phyloP scores from a whole-genome alignment of 164 flowering plant species.

The Stephania yunnanensis region DNA sequence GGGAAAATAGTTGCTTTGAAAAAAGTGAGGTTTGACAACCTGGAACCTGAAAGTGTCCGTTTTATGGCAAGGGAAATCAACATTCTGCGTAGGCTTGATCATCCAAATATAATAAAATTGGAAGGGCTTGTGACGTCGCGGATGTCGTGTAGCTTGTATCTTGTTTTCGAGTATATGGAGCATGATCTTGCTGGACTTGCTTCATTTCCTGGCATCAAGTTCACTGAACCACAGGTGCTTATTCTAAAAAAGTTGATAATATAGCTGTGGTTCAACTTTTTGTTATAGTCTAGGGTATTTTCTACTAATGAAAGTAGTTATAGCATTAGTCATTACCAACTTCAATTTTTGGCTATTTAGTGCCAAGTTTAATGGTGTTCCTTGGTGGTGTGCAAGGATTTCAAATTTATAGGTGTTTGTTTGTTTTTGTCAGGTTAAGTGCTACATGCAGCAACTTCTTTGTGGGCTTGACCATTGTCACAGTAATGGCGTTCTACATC shows the following conservation, averaged over 20 bases:
- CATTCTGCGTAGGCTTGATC: conserved; percentile 83
- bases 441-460: conserved; percentile 91
- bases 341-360: neutral
- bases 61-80: conserved; percentile 98
- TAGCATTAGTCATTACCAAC: neutral
- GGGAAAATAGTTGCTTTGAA: conserved; percentile 92
- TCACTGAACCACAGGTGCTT: conserved; percentile 81
- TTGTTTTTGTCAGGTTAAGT: conserved; percentile 60
- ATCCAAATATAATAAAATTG: conserved; percentile 84
- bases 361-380: neutral
- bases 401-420: neutral
- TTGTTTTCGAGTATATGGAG: conserved; percentile 96
- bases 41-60: conserved; percentile 92
- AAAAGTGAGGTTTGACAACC: conserved; percentile 88
- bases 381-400: neutral
- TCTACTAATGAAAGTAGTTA: neutral
- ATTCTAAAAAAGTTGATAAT: conserved; percentile 4
- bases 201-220: conserved; percentile 66
- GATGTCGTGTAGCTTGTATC: conserved; percentile 87
- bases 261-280: neutral
- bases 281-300: neutral
- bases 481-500: conserved; percentile 78
- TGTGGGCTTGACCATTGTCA: conserved; percentile 95
- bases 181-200: conserved; percentile 94
- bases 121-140: conserved; percentile 88